Evolutionary conservation across 2,329 filamentous ascomycete species (phyloP).

Genomic region (Sporothrix schenckii): DNA sequence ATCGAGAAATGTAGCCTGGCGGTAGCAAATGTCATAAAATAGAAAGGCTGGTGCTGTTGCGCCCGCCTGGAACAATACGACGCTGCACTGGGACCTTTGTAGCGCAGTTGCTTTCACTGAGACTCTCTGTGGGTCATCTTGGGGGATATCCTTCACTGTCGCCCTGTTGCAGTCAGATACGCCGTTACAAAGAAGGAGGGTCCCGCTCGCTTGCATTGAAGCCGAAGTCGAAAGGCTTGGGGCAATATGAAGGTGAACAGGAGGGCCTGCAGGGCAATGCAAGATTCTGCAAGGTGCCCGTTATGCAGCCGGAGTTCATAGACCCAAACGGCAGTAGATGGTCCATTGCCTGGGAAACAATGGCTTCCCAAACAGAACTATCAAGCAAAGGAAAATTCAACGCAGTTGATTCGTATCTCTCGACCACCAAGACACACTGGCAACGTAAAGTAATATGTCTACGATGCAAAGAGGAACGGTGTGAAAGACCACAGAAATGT

Average conservation of each 20-base stretch:
- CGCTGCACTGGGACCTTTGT: background rate
- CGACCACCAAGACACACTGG: too few species aligned
- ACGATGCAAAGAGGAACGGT: too few species aligned
- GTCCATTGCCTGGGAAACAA: too few species aligned
- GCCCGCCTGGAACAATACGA: conserved; percentile 13
- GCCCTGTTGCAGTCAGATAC: background rate
- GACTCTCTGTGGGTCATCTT: background rate
- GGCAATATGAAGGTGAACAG: too few species aligned
- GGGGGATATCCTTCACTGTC: background rate
- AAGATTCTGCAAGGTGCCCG: conserved; percentile 20
- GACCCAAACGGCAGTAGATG: background rate
- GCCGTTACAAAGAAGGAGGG: conserved; percentile 2
- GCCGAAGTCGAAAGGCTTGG: too few species aligned
- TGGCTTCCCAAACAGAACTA: too few species aligned
- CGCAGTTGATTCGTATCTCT: too few species aligned
- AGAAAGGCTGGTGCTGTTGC: conserved; percentile 11
- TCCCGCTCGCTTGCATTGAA: conserved; percentile 14
- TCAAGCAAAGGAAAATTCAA: too few species aligned
- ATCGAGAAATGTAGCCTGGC: too few species aligned
- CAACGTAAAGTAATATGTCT: too few species aligned
- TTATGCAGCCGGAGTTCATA: background rate
- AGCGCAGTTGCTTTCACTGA: background rate
- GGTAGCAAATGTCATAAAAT: background rate
- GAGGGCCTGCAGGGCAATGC: background rate
- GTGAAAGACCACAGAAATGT: too few species aligned